Evolutionary conservation across 352 stramenopile species (phyloP).

Genomic region (Globisporangium abappressorium): DNA sequence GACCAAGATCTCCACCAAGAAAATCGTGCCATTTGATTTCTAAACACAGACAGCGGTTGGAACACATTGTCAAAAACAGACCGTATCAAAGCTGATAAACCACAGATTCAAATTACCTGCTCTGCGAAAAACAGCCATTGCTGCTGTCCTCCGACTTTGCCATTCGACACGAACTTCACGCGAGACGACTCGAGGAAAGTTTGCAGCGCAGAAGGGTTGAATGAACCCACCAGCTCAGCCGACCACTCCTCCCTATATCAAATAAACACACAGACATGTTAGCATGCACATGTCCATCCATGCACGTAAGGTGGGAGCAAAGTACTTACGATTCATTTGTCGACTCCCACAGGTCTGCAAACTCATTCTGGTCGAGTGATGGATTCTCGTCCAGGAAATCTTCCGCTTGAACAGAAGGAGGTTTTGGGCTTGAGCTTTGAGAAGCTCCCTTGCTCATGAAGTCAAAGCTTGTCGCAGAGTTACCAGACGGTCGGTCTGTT

Average conservation of each 20-base stretch:
- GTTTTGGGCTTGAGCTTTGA: conserved; percentile 17
- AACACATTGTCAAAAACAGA: conserved; percentile 9
- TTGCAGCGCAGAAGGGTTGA: conserved; percentile 58
- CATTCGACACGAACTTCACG: conserved; percentile 64
- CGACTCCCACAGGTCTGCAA: conserved; percentile 76
- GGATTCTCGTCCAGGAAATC: conserved; percentile 61
- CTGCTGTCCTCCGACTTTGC: conserved; percentile 74
- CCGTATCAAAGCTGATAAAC: conserved; percentile 3
- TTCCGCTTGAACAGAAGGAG: conserved; percentile 36
- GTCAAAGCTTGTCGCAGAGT: conserved; percentile 34
- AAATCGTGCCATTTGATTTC: conserved; percentile 76
- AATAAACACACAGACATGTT: conserved; percentile 17
- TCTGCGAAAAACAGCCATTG: conserved; percentile 78
- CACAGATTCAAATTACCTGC: conserved; percentile 42
- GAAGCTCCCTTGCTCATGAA: conserved; percentile 32
- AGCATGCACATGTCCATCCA: not conserved
- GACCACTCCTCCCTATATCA: conserved; percentile 68
- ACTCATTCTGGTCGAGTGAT: conserved; percentile 46
- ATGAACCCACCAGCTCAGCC: conserved; percentile 48
- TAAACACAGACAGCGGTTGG: conserved; percentile 15
- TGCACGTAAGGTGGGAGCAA: conserved; percentile 9
- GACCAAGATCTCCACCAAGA: conserved; percentile 75
- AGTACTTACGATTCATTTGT: conserved; percentile 66
- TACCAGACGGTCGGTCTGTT: conserved; percentile 40
- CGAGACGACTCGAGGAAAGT: conserved; percentile 58